Percentiles rank a stretch among this genome's conserved stretches.
These are phyloP conservation scores for Echites panduratus DNA, from an alignment of 257 asterid species.

Conservation along the genomic window DNA sequence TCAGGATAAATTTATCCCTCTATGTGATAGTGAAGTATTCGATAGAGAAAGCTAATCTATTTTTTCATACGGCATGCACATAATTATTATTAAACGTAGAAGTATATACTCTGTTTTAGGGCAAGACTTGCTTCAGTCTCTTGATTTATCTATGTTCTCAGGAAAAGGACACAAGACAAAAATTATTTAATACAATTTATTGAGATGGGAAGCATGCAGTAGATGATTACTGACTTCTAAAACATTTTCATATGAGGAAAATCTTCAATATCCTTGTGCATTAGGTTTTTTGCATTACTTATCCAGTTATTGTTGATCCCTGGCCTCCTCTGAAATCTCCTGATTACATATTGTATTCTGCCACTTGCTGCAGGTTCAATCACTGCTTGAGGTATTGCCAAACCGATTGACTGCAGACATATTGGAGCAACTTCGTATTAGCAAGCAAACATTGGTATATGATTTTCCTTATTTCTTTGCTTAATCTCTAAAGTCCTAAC, in stretches of 20 bases:
- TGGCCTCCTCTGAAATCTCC: not conserved
- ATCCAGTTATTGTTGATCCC: not conserved
- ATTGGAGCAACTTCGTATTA: constrained; percentile 88
- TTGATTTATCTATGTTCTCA: not conserved
- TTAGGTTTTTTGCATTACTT: not conserved
- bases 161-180: not conserved
- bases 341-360: not conserved
- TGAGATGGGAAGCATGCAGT: not conserved
- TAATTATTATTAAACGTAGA: not conserved
- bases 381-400: constrained; percentile 91
- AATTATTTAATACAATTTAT: not conserved
- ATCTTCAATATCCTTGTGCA: not conserved
- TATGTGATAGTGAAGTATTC: not conserved
- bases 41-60: not conserved
- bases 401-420: constrained; percentile 84
- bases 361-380: constrained; percentile 65
- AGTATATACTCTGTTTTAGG: not conserved
- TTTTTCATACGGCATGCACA: not conserved
- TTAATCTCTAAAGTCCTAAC: not conserved
- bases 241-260: not conserved
- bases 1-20: not conserved
- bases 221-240: not conserved
- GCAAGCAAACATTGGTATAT: constrained; percentile 86
- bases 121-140: not conserved
- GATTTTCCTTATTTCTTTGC: not conserved